These are phyloP conservation scores for Rostrohypoxylon terebratum DNA, from an alignment of 495 filamentous ascomycete species.

Conservation along the genomic window DNA sequence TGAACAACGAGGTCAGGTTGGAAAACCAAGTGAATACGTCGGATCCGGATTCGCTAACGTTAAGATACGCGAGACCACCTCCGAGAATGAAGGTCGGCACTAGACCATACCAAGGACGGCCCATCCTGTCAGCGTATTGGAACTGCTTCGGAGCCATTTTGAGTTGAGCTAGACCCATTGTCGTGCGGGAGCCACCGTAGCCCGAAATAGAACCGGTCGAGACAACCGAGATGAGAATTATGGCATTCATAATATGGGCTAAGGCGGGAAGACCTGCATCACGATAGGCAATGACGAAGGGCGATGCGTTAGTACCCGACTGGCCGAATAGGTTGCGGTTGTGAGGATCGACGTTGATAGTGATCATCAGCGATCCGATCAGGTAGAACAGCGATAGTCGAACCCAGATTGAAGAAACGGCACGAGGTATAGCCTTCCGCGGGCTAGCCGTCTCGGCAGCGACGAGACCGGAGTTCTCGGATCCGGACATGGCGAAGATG, in stretches of 20 bases:
- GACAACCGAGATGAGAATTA: conserved; percentile 67
- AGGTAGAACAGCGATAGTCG: conserved; percentile 70
- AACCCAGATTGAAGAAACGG: conserved; percentile 69
- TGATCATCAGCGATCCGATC: conserved; percentile 69
- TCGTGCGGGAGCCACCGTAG: conserved; percentile 66
- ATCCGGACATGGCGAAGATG: conserved; percentile 71
- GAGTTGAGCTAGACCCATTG: conserved; percentile 63
- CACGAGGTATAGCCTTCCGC: conserved; percentile 64
- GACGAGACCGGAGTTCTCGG: conserved; percentile 69
- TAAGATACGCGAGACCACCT: conserved; percentile 67
- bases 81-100: conserved; percentile 62
- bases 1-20: conserved; percentile 74
- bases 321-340: conserved; percentile 58
- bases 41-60: conserved; percentile 56
- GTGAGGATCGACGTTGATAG: conserved; percentile 67
- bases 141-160: conserved; percentile 64
- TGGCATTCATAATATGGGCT: conserved; percentile 72
- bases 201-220: conserved; percentile 68
- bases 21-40: conserved; percentile 66
- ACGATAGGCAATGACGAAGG: conserved; percentile 71
- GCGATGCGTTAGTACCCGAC: conserved; percentile 65
- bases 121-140: conserved; percentile 62
- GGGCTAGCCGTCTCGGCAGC: conserved; percentile 70
- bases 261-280: conserved; percentile 69
- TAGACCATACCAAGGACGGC: conserved; percentile 63